phyloP scores from a whole-genome alignment of 2,329 filamentous ascomycete species.

The Nigrospora sphaerica region DNA sequence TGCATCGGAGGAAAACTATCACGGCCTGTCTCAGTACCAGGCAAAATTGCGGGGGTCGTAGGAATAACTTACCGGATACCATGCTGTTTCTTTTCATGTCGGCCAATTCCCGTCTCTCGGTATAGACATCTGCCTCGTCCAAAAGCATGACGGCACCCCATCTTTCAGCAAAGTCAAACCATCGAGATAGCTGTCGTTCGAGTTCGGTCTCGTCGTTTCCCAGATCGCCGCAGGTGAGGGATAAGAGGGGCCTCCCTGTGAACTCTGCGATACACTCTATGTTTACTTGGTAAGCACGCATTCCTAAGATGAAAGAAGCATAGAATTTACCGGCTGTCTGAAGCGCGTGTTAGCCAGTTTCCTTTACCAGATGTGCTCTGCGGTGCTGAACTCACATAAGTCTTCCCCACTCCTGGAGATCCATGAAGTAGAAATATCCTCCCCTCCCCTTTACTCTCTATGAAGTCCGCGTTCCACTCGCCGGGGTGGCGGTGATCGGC shows the following conservation, averaged over 20 bases:
- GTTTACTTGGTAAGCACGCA: background rate
- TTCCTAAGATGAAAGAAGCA: too few species aligned
- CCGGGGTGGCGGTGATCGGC: too few species aligned
- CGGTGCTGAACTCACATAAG: slow-evolving; percentile 1
- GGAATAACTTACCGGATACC: slow-evolving; percentile 3
- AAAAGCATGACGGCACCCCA: slow-evolving; percentile 6
- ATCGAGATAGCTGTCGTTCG: slow-evolving; percentile 1
- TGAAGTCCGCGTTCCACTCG: slow-evolving; percentile 8
- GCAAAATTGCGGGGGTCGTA: background rate
- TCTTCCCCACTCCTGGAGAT: slow-evolving; percentile 15
- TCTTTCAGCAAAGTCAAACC: slow-evolving; percentile 6
- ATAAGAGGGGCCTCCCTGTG: slow-evolving; percentile 12
- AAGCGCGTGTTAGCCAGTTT: background rate
- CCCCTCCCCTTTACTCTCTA: slow-evolving; percentile 14
- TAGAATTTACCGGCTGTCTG: background rate
- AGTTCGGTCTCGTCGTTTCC: slow-evolving; percentile 2
- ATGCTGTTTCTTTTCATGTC: slow-evolving; percentile 6
- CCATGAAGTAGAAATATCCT: slow-evolving; percentile 17
- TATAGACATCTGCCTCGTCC: slow-evolving; percentile 3
- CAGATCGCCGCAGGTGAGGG: slow-evolving; percentile 13
- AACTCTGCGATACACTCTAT: slow-evolving; percentile 14
- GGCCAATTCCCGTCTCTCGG: slow-evolving; percentile 2
- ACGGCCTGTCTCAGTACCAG: background rate
- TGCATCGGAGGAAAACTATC: slow-evolving; percentile 12
- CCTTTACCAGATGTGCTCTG: background rate